Evolutionary conservation across 805 yeast genomes (phyloP), one percentile per base, ranked within the genome.

Genomic region (Cyberlindnera euphorbiiphila): DNA sequence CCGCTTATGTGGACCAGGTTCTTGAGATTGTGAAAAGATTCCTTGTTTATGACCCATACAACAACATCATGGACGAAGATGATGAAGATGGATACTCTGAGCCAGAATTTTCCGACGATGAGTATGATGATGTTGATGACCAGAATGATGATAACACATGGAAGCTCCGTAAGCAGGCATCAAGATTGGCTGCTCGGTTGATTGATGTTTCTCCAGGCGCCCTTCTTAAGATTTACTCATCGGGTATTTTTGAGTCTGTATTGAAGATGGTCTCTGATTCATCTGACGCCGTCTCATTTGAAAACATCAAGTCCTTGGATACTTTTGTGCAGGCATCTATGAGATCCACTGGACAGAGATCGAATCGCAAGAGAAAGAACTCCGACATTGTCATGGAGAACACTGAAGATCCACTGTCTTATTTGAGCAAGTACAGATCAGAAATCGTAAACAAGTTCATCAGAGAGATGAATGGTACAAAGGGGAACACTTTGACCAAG

Each of bases 91-190:
- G 49, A 4, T 64, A 60, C 10, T 68, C 64, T 19, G 73, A 69
- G n/a, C 72, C 64, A n/a, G 80, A 73, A 9, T 65, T 51, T 18
- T 58, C 56, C 12, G 74, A 68, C 20, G 69, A 62, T n/a, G 68
- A 51, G 33, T 52, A 64, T 6, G 60, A 50, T n/a, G 66, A 55
- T 10, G 53, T 57, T 33, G 58, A 61, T 9, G 71, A 64, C 33
- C 68, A 63, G 14, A 59, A 56, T 41, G 76, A 73, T 24, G 81
- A 73, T 37, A 66, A 65, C 36, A 70, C 81, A 2, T 80, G 89
- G 83, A 79, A 74, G 45, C 59, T 84, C 14, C 64, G 93, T 42
- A 62, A 74, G 28, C 71, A 69, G 36, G 60, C 85, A 0, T 65
- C 74, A 6, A 61, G 59, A 21, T 50, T 78, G 23, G 50, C 72